Percentiles rank a stretch among this genome's conserved stretches.
phyloP scores from a whole-genome alignment of 78 protist species.

The Dictyostelium citrinum region DNA sequence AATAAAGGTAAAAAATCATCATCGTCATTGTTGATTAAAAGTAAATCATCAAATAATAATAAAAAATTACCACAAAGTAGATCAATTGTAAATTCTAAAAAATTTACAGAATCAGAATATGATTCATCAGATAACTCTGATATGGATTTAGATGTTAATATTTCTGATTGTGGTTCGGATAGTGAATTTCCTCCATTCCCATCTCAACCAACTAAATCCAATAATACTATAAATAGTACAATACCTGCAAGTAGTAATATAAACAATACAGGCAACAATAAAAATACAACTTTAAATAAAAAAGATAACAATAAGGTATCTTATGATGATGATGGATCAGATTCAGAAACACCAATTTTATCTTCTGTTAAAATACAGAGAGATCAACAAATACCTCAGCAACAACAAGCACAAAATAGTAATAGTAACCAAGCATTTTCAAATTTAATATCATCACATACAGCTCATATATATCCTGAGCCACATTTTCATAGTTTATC shows the following conservation, averaged over 20 bases:
- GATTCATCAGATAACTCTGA: slow-evolving; percentile 13
- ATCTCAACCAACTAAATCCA: not conserved
- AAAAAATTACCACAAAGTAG: not conserved
- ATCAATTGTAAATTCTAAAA: not conserved
- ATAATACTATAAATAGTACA: no score
- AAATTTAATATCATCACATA: not conserved
- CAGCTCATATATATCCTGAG: not conserved
- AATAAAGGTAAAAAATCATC: not conserved
- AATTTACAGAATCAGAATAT: not conserved
- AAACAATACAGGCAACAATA: not conserved
- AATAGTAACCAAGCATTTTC: not conserved
- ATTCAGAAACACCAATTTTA: not conserved
- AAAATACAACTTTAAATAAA: not conserved
- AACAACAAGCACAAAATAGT: not conserved
- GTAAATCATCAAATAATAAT: not conserved
- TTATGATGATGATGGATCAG: not conserved
- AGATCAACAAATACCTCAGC: not conserved
- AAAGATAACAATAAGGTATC: not conserved
- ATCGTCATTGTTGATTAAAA: not conserved
- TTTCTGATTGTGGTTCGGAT: slow-evolving; percentile 7
- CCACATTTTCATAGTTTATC: slow-evolving; percentile 21
- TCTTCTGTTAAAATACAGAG: not conserved
- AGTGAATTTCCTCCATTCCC: not conserved
- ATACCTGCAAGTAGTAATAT: not conserved
- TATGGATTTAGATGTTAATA: slow-evolving; percentile 63